Conservation (phyloP, 768 basidiomycete species). For the Termitomyces sp. region DNA sequence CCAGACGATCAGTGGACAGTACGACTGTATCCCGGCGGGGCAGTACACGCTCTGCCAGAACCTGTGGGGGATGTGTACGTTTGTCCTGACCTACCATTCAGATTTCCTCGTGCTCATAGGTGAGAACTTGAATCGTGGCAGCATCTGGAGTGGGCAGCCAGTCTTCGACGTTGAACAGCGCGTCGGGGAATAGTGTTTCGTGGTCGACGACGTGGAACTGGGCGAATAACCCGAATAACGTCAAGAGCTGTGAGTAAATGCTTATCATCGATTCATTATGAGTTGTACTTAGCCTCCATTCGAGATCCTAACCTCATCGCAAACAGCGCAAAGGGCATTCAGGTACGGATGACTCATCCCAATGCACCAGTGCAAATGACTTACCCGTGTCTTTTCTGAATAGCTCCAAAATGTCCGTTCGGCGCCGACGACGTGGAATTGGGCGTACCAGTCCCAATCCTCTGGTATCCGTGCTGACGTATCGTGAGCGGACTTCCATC, state of each 20-base stretch:
- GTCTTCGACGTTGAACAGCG: conserved; percentile 40
- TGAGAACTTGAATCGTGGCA: not conserved
- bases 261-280: too few species aligned
- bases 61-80: conserved; percentile 46
- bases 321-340: conserved; percentile 44
- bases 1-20: conserved; percentile 43
- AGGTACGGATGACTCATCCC: conserved; percentile 26
- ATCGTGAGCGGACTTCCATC: conserved; percentile 28
- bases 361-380: not conserved
- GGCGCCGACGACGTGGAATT: conserved; percentile 50
- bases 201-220: conserved; percentile 55
- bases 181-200: conserved; percentile 36
- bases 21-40: conserved; percentile 42
- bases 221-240: conserved; percentile 45
- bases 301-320: conserved; percentile 51
- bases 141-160: conserved; percentile 46
- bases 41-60: conserved; percentile 53
- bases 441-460: conserved; percentile 43
- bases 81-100: too few species aligned
- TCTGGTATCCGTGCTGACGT: conserved; percentile 51
- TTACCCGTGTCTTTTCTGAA: not conserved
- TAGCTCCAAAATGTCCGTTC: conserved; percentile 36
- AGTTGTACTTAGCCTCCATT: not conserved
- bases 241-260: conserved; percentile 56
- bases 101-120: not conserved